Conservation (phyloP, 805 yeast genomes). For the Kodamaea hsintzibuensis region DNA sequence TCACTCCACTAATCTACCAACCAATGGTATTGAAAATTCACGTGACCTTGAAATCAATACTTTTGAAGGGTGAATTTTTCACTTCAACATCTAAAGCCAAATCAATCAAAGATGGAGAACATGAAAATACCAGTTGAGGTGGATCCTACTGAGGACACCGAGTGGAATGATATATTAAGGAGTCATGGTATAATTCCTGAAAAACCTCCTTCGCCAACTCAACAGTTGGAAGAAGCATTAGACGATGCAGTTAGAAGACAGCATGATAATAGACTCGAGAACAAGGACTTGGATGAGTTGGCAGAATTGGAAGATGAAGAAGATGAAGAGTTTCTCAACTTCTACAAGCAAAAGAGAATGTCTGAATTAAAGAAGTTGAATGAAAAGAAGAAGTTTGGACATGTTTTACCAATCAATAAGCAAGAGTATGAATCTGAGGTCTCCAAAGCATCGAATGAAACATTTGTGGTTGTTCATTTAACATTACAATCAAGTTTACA, state of each 20-base stretch:
- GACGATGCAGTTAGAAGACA: slow-evolving; percentile 79
- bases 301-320: slow-evolving; percentile 91
- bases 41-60: background rate
- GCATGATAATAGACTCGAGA: slow-evolving; percentile 80
- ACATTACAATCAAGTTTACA: slow-evolving; percentile 68
- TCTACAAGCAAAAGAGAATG: slow-evolving; percentile 75
- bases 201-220: slow-evolving; percentile 85
- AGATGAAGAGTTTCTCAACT: slow-evolving; percentile 83
- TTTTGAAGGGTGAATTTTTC: background rate
- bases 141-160: slow-evolving; percentile 95
- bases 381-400: slow-evolving; percentile 64
- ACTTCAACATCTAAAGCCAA: background rate
- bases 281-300: slow-evolving; percentile 73
- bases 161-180: slow-evolving; percentile 96
- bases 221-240: slow-evolving; percentile 80
- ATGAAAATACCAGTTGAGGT: slow-evolving; percentile 76
- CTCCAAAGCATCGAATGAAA: slow-evolving; percentile 71
- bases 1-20: no score
- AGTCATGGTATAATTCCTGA: slow-evolving; percentile 91
- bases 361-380: slow-evolving; percentile 67
- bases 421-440: slow-evolving; percentile 87
- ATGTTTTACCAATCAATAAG: slow-evolving; percentile 74
- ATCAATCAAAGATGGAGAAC: slow-evolving; percentile 11
- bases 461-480: slow-evolving; percentile 77
- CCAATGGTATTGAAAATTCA: background rate